Evolutionary conservation across 1,139 yeast species (phyloP).

Genomic region (Taiozyma sp.): DNA sequence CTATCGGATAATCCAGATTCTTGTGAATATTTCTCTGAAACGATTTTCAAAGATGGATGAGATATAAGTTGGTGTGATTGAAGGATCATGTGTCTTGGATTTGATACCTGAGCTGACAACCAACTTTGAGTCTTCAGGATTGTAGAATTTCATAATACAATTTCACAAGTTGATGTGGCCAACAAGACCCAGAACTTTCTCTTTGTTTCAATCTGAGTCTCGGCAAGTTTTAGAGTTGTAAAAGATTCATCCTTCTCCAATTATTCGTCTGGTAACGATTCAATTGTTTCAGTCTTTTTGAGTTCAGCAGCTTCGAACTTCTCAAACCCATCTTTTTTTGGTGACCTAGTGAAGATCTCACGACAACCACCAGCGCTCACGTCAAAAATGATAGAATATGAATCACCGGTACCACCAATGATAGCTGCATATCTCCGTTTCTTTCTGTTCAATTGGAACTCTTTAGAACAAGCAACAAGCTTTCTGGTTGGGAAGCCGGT

Average conservation of each 20-base stretch:
- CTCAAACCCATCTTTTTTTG: constrained; percentile 31
- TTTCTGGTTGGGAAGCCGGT: constrained; percentile 43
- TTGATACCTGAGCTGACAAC: constrained; percentile 27
- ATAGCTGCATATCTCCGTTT: constrained; percentile 44
- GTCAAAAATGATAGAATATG: constrained; percentile 75
- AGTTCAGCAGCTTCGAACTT: constrained; percentile 25
- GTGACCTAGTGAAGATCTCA: constrained; percentile 42
- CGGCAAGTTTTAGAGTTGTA: constrained; percentile 26
- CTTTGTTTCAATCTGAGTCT: constrained; percentile 18
- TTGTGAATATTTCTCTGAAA: constrained; percentile 26
- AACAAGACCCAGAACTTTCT: constrained; percentile 23
- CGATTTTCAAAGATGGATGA: constrained; percentile 32
- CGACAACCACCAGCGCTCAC: constrained; percentile 60
- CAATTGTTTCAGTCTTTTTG: constrained; percentile 4
- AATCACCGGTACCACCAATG: constrained; percentile 60
- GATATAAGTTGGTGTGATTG: constrained; percentile 26
- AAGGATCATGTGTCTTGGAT: not conserved
- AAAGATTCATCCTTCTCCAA: constrained; percentile 14
- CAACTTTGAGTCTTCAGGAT: constrained; percentile 36
- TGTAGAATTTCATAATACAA: constrained; percentile 46
- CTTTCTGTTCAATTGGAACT: constrained; percentile 28
- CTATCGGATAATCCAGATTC: constrained; percentile 12
- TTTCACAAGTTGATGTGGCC: constrained; percentile 35
- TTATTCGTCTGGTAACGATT: constrained; percentile 3
- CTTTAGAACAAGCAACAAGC: constrained; percentile 39